Percentiles rank a stretch among this genome's conserved stretches.
Evolutionary conservation across 768 basidiomycete species (phyloP).

Genomic region (Macrolepiota fuliginosa): DNA sequence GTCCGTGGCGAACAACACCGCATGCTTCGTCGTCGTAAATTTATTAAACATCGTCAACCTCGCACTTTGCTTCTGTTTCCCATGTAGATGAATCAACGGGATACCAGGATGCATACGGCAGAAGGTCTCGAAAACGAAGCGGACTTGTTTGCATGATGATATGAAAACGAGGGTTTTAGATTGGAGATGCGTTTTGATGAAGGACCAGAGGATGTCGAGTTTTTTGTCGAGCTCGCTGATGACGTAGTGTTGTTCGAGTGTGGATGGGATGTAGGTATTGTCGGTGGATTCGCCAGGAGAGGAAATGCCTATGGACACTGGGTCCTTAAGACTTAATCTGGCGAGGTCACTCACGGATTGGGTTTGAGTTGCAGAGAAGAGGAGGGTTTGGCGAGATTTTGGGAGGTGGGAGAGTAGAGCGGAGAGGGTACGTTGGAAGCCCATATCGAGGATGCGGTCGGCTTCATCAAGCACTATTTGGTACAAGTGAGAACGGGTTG

Average conservation of each 20-base stretch:
- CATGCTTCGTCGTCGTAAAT: constrained; percentile 79
- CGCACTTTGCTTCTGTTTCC: constrained; percentile 94
- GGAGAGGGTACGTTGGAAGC: constrained; percentile 84
- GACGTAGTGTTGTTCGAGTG: constrained; percentile 87
- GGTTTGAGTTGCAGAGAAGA: constrained; percentile 97
- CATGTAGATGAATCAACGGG: constrained; percentile 90
- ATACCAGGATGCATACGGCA: constrained; percentile 94
- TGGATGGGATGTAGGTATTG: constrained; percentile 62
- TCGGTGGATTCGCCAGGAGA: constrained; percentile 35
- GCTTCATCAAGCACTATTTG: constrained; percentile 89
- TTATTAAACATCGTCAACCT: constrained; percentile 80
- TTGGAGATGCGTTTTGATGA: constrained; percentile 92
- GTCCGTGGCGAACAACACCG: constrained; percentile 92
- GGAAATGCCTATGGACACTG: constrained; percentile 68
- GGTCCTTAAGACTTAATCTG: constrained; percentile 83
- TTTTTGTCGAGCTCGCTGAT: constrained; percentile 83
- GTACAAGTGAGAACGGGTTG: constrained; percentile 3
- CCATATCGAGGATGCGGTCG: constrained; percentile 95
- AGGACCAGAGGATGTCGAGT: constrained; percentile 89
- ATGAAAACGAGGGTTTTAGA: constrained; percentile 92
- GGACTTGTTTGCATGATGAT: constrained; percentile 95
- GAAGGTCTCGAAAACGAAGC: constrained; percentile 94
- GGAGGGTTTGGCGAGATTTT: constrained; percentile 86
- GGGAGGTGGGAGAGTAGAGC: constrained; percentile 93
- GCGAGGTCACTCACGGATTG: constrained; percentile 86